phyloP scores from a whole-genome alignment of 176 grass and related monocot species.

The Oryza meridionalis region DNA sequence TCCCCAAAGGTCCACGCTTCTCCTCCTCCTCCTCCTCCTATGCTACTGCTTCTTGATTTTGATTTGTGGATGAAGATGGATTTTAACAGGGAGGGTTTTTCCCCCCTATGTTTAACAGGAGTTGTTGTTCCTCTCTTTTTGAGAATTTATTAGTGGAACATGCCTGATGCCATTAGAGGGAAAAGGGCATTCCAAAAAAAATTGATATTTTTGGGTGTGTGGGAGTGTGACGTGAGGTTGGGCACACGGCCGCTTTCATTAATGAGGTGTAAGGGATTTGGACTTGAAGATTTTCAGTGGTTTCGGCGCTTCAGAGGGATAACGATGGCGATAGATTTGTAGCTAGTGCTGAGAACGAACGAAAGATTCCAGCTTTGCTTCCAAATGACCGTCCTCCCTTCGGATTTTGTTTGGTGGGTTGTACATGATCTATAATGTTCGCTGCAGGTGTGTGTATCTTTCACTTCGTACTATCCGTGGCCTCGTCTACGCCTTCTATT shows the following conservation, averaged over 20 bases:
- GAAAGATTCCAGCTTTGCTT: neutral
- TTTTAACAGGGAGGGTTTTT: neutral
- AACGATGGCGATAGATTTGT: conserved; percentile 1
- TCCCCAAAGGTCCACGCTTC: conserved; percentile 76
- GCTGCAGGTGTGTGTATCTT: neutral
- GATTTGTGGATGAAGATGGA: neutral
- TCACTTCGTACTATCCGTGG: neutral
- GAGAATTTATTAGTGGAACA: neutral
- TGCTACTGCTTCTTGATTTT: conserved; percentile 3
- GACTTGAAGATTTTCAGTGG: neutral
- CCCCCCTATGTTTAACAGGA: no score
- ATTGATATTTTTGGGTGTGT: neutral
- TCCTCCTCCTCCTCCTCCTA: neutral
- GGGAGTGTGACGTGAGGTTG: neutral
- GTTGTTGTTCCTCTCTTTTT: neutral
- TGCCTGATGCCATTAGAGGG: neutral
- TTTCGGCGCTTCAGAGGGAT: neutral
- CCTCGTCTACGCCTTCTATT: neutral
- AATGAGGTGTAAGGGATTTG: conserved; percentile 11
- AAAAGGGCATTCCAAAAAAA: neutral
- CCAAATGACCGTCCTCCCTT: neutral
- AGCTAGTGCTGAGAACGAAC: conserved; percentile 3
- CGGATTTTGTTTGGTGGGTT: neutral
- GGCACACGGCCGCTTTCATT: neutral
- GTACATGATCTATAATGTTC: neutral